Base-by-base conservation (phyloP, 768 basidiomycete genomes). In the Kwoniella sp. region DNA sequence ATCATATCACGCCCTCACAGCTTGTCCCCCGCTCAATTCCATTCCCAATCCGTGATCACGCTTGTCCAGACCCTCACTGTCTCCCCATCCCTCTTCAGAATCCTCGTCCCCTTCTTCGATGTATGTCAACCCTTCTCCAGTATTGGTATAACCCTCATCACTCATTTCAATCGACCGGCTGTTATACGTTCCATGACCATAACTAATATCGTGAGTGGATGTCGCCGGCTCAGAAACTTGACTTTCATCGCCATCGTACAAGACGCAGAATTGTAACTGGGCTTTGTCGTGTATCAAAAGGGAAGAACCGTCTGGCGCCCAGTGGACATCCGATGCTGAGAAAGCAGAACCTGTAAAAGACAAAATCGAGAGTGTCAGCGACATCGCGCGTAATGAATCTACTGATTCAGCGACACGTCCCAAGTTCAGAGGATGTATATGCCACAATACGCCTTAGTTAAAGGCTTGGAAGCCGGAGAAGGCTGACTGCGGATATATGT, bases 221-320 rank as follows among this genome's bases (percentile, higher is more conserved):
- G 40, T 44, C 8, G 40, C 7, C 8, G 40, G 40, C 40, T 27
- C 15, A 26, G 2, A n/a, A n/a, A 30, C 52, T 44, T 40, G 36
- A 2, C 29, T 55, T 5, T 59, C 50, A 24, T 69, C 67, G 44
- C 50, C 56, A 24, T 77, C 72, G 62, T 77, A 76, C 27, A 79
- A n/a, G 12, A 77, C 17, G 74, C 92, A 94, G 74, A 92, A 95
- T 46, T 85, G 85, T 33, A 89, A 86, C 22, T 55, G 54, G 2
- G 24, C 13, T 72, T 85, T 88, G 70, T 90, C 90, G 60, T 92
- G 60, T 53, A 95, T 76, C 1, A 88, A 82, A 58, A 94, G 79
- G 0, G 89, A 89, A 65, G 89, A 89, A 2, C 93, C 93, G 72
- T 96, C 92, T 2, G 90, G 89, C 13, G 90, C 85, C 91, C 91